Percentiles rank a stretch among this genome's conserved stretches.
These are phyloP conservation scores for Cladobotryum protrusum DNA, from an alignment of 2,329 filamentous ascomycete species.

Conservation along the genomic window DNA sequence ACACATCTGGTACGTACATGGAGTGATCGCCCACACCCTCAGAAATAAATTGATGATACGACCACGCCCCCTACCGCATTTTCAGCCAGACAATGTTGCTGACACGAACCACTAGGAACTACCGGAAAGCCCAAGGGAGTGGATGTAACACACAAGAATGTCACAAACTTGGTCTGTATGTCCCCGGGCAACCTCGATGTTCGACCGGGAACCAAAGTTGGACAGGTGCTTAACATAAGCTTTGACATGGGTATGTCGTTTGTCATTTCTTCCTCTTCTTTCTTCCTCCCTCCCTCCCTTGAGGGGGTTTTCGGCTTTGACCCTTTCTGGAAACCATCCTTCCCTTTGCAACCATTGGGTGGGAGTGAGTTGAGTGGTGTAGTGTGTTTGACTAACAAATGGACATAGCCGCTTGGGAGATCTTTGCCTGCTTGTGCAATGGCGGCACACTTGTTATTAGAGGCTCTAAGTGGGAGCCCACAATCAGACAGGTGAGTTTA, in stretches of 20 bases:
- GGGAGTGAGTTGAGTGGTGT: background rate
- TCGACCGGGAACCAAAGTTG: conserved; percentile 43
- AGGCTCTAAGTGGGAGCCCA: conserved; percentile 42
- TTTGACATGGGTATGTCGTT: conserved; percentile 55
- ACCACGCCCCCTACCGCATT: too few species aligned
- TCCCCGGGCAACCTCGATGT: conserved; percentile 48
- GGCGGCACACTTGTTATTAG: conserved; percentile 50
- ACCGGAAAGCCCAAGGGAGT: conserved; percentile 55
- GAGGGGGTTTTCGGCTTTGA: background rate
- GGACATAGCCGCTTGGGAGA: conserved; percentile 51
- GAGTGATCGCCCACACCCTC: background rate
- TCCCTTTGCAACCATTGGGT: background rate
- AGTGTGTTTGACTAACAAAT: conserved; percentile 8
- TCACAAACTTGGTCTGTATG: conserved; percentile 47
- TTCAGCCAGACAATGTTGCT: background rate
- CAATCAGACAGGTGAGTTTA: conserved; percentile 36
- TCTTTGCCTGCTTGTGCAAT: conserved; percentile 51
- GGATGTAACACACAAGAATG: conserved; percentile 49
- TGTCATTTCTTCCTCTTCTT: background rate
- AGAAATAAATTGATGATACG: too few species aligned
- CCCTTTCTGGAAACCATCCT: background rate
- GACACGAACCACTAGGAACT: conserved; percentile 30
- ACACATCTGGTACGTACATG: conserved; percentile 42
- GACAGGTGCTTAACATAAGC: conserved; percentile 50
- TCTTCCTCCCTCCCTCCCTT: too few species aligned